Percentiles rank a stretch among this genome's conserved stretches.
phyloP scores from a whole-genome alignment of 192 early-diverging fungal species.

The Entomortierella chlamydospora region DNA sequence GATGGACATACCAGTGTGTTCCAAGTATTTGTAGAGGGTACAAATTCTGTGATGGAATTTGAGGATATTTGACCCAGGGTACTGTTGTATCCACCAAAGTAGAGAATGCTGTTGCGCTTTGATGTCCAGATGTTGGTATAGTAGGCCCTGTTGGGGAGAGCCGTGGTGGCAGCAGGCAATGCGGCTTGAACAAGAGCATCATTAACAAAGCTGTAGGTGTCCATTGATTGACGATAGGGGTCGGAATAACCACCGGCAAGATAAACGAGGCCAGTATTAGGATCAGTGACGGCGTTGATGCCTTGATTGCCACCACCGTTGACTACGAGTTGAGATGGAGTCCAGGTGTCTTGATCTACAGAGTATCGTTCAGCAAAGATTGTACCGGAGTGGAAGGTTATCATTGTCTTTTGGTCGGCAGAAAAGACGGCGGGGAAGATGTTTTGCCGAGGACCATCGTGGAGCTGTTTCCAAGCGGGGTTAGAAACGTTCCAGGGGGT shows the following conservation, averaged over 20 bases:
- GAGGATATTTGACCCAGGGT: background rate
- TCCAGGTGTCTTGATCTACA: conserved; percentile 13
- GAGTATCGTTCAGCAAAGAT: conserved; percentile 14
- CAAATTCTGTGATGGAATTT: conserved; percentile 24
- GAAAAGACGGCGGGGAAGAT: conserved; percentile 33
- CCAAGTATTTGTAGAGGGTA: conserved; percentile 19
- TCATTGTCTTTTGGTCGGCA: conserved; percentile 32
- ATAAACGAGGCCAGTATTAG: conserved; percentile 27
- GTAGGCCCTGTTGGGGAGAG: conserved; percentile 18
- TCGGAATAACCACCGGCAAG: conserved; percentile 25
- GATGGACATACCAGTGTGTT: conserved; percentile 11
- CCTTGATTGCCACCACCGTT: conserved; percentile 20
- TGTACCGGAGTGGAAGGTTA: conserved; percentile 11
- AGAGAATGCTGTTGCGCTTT: conserved; percentile 30
- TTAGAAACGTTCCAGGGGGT: conserved; percentile 9
- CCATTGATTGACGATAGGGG: conserved; percentile 10
- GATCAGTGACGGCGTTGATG: conserved; percentile 21
- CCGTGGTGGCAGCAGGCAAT: background rate
- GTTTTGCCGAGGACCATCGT: conserved; percentile 18
- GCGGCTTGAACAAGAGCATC: conserved; percentile 5
- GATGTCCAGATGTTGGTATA: conserved; percentile 19
- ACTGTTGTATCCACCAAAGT: conserved; percentile 41
- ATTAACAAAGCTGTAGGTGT: conserved; percentile 10
- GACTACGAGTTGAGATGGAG: background rate
- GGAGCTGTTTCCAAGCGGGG: conserved; percentile 24